A percentile compares a stretch with the other conserved stretches of the same genome.
Conservation (phyloP, 2,329 filamentous ascomycete genomes). For the Verticillium dahliae region DNA sequence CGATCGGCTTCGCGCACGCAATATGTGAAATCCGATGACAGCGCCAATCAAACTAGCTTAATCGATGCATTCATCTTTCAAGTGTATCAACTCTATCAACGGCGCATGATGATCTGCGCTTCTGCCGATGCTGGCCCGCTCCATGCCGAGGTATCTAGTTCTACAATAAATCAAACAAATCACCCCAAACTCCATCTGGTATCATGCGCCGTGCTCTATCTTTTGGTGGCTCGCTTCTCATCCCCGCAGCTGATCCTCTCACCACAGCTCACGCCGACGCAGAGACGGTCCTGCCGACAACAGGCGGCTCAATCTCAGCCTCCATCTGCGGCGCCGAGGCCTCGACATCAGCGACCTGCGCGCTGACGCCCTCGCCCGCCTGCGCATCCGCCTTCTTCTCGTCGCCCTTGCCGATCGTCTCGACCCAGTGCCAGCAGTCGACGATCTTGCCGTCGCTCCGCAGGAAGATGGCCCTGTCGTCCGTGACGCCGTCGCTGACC, state of each 20-base stretch:
- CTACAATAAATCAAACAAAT: background rate
- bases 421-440: slow-evolving; percentile 45
- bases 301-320: slow-evolving; percentile 11
- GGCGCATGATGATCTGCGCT: background rate
- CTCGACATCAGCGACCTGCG: slow-evolving; percentile 6
- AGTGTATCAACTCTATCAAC: background rate
- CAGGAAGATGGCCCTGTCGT: slow-evolving; percentile 47
- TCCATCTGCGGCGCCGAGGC: slow-evolving; percentile 9
- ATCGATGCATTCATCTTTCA: background rate
- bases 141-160: background rate
- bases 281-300: slow-evolving; percentile 1
- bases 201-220: background rate
- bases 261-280: background rate
- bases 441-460: slow-evolving; percentile 30
- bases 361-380: background rate
- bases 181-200: background rate
- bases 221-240: no score
- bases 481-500: slow-evolving; percentile 29
- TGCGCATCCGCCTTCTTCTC: slow-evolving; percentile 8
- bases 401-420: slow-evolving; percentile 41
- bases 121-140: no score
- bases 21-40: background rate
- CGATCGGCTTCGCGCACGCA: background rate
- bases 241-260: background rate
- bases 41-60: background rate